Conservation (phyloP, 257 asterid species). For the Forsythia suspensa region DNA sequence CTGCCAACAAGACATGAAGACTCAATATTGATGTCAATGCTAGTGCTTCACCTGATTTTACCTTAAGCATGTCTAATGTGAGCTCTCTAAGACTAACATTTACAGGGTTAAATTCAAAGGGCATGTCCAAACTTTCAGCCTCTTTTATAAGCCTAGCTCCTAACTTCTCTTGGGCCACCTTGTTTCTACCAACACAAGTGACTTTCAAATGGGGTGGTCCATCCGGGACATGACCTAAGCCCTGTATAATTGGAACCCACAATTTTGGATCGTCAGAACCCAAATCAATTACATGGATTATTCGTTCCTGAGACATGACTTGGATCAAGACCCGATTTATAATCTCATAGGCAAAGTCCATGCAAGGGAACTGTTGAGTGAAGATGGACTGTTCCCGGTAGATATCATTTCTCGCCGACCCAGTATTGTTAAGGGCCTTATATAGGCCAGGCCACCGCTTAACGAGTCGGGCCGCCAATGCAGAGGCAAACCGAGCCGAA, state of each 20-base stretch:
- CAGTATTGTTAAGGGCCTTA: constrained; percentile 41
- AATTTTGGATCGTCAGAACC: constrained; percentile 39
- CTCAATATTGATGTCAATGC: constrained; percentile 43
- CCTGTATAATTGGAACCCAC: constrained; percentile 48
- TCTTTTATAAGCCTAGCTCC: constrained; percentile 35
- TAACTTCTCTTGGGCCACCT: constrained; percentile 32
- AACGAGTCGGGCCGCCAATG: constrained; percentile 47
- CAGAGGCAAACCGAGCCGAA: constrained; percentile 48
- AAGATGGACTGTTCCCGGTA: constrained; percentile 32
- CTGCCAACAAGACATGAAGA: constrained; percentile 47
- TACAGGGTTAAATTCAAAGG: constrained; percentile 37
- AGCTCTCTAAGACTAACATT: constrained; percentile 31
- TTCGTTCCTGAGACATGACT: constrained; percentile 28
- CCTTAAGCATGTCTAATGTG: constrained; percentile 39
- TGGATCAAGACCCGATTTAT: constrained; percentile 34
- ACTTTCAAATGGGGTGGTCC: constrained; percentile 45
- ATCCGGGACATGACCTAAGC: constrained; percentile 28
- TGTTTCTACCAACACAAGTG: constrained; percentile 35
- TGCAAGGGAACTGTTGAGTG: constrained; percentile 31
- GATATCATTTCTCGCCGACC: constrained; percentile 13
- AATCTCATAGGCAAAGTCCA: constrained; percentile 37
- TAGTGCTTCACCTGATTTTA: constrained; percentile 39
- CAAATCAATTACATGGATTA: constrained; percentile 50
- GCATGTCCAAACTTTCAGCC: constrained; percentile 36
- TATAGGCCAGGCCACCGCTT: constrained; percentile 64